Conservation (phyloP, 192 early-diverging fungal species). For the Helicostylum pulchrum region DNA sequence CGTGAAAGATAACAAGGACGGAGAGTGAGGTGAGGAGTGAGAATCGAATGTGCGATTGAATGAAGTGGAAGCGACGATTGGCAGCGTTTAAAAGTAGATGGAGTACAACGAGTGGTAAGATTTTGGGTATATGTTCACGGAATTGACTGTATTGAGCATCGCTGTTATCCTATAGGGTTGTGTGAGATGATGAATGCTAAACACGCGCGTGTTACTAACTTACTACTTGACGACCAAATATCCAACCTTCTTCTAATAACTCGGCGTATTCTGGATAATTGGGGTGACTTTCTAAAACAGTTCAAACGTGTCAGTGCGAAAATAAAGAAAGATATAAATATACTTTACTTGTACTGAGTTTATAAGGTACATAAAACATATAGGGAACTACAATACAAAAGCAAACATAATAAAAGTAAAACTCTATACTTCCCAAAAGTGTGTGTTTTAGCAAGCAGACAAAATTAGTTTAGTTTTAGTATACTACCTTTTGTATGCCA, state of each 20-base stretch:
- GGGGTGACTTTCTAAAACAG: conserved; percentile 34
- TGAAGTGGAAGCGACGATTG: conserved; percentile 32
- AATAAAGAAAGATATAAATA: conserved; percentile 14
- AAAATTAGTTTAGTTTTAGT: too few species aligned
- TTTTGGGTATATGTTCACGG: conserved; percentile 57
- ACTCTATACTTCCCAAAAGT: conserved; percentile 54
- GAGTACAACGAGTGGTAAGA: conserved; percentile 43
- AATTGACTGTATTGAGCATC: conserved; percentile 70
- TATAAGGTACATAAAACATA: conserved; percentile 63
- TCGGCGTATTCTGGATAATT: conserved; percentile 43
- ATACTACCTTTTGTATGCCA: conserved; percentile 47
- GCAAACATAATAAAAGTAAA: conserved; percentile 69
- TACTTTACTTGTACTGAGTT: conserved; percentile 48
- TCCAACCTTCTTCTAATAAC: conserved; percentile 63
- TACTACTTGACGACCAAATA: conserved; percentile 64
- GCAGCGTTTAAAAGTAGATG: conserved; percentile 52
- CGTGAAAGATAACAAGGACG: conserved; percentile 67
- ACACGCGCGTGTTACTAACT: conserved; percentile 1
- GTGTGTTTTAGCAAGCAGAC: too few species aligned
- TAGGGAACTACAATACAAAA: conserved; percentile 55
- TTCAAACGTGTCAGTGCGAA: conserved; percentile 3
- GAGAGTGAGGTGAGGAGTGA: conserved; percentile 48
- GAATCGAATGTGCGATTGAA: conserved; percentile 40
- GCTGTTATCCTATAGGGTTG: conserved; percentile 59
- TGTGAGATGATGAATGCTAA: background rate